Conservation (phyloP, 208 protist genomes). For the Trypanosomatidae sp. region DNA sequence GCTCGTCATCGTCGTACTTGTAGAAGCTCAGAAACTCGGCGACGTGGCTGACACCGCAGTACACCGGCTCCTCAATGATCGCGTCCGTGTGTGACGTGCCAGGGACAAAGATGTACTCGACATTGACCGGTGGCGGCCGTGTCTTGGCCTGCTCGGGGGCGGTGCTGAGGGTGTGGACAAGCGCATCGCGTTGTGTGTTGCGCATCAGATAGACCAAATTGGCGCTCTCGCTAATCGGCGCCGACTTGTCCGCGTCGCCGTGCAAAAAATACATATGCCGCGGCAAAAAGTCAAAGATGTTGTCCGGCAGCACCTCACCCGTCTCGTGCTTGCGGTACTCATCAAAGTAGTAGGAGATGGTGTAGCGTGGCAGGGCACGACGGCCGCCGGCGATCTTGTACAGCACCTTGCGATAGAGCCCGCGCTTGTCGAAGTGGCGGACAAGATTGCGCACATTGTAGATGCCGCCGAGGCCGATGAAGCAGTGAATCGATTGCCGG, state of each 20-base stretch:
- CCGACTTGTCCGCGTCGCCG: constrained; percentile 64
- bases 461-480: constrained; percentile 75
- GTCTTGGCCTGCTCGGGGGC: constrained; percentile 9
- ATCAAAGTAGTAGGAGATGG: constrained; percentile 58
- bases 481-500: constrained; percentile 56
- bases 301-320: constrained; percentile 61
- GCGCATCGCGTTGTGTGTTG: constrained; percentile 31
- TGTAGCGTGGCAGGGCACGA: constrained; percentile 30
- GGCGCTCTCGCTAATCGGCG: constrained; percentile 62
- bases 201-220: constrained; percentile 55
- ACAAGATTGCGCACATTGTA: constrained; percentile 51
- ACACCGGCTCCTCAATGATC: constrained; percentile 69
- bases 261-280: constrained; percentile 70
- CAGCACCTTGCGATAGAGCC: constrained; percentile 48
- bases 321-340: constrained; percentile 14
- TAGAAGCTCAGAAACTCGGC: constrained; percentile 67
- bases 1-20: constrained; percentile 13
- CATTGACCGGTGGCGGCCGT: constrained; percentile 16
- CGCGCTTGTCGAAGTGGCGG: constrained; percentile 38
- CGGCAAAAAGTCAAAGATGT: constrained; percentile 75
- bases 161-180: constrained; percentile 11
- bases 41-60: constrained; percentile 31
- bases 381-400: constrained; percentile 37
- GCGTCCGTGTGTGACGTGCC: constrained; percentile 66
- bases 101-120: constrained; percentile 58